phyloP scores from a whole-genome alignment of 2,329 filamentous ascomycete genomes.

The Penicillium brevicompactum region DNA sequence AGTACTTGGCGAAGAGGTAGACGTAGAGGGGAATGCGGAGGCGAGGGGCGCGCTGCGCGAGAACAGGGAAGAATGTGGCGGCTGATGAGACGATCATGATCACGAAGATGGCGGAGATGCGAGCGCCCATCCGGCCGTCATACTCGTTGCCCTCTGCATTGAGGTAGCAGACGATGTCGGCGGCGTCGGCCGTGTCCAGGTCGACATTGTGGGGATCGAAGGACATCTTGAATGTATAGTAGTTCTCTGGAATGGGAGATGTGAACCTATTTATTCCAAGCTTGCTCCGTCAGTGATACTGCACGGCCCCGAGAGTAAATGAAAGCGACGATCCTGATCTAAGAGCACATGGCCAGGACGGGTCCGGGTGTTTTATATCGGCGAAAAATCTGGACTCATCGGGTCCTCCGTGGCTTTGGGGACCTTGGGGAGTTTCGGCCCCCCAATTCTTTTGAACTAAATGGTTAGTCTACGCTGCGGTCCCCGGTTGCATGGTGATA shows the following conservation, averaged over 20 bases:
- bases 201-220: conserved; percentile 49
- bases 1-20: conserved; percentile 52
- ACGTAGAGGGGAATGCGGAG: conserved; percentile 46
- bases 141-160: conserved; percentile 53
- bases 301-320: neutral
- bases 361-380: conserved; percentile 9
- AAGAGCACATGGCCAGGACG: neutral
- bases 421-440: conserved; percentile 21
- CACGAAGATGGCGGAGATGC: conserved; percentile 49
- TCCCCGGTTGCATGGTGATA: neutral
- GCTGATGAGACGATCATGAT: conserved; percentile 45
- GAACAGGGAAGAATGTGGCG: conserved; percentile 51
- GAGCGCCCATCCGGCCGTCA: conserved; percentile 51
- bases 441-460: neutral
- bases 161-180: conserved; percentile 55
- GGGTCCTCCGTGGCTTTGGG: conserved; percentile 15
- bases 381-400: neutral
- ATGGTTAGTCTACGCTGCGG: neutral
- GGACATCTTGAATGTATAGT: conserved; percentile 13
- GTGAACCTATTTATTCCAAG: no score
- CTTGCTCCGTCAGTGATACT: no score
- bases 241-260: neutral
- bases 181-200: conserved; percentile 45
- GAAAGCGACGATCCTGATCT: neutral
- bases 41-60: conserved; percentile 42